Evolutionary conservation across 768 basidiomycete genomes (phyloP).

Genomic region (Suillus hirtellus): DNA sequence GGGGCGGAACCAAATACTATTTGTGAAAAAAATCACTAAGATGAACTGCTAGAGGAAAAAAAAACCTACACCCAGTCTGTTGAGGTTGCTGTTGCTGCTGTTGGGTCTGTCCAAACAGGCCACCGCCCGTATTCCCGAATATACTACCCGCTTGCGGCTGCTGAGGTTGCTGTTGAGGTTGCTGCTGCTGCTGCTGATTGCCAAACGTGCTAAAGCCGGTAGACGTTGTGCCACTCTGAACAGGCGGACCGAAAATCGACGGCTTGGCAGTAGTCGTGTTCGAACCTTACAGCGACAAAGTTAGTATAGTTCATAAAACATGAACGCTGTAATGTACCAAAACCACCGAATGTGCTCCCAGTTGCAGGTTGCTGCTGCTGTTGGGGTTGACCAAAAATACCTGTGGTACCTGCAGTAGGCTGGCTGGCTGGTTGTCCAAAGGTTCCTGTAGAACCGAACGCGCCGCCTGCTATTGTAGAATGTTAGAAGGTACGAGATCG

Average conservation of each 20-base stretch:
- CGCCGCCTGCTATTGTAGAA: conserved; percentile 18
- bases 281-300: conserved; percentile 25
- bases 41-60: conserved; percentile 24
- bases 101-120: conserved; percentile 36
- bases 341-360: conserved; percentile 41
- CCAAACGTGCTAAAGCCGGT: conserved; percentile 39
- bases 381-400: conserved; percentile 39
- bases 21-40: neutral
- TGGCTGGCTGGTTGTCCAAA: conserved; percentile 33
- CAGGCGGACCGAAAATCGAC: conserved; percentile 49
- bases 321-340: conserved; percentile 27
- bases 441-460: conserved; percentile 19
- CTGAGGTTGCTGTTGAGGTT: conserved; percentile 12
- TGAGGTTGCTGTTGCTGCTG: conserved; percentile 42
- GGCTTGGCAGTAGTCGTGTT: conserved; percentile 40
- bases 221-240: conserved; percentile 35
- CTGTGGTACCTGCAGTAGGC: conserved; percentile 20
- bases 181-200: conserved; percentile 27
- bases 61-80: conserved; percentile 37
- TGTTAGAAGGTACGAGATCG: conserved; percentile 10
- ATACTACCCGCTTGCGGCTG: conserved; percentile 26
- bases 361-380: conserved; percentile 30
- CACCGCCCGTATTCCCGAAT: conserved; percentile 29
- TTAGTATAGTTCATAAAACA: neutral
- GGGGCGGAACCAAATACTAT: conserved; percentile 27